phyloP scores from a whole-genome alignment of 345 rosid species.

The Lepidium sativum region DNA sequence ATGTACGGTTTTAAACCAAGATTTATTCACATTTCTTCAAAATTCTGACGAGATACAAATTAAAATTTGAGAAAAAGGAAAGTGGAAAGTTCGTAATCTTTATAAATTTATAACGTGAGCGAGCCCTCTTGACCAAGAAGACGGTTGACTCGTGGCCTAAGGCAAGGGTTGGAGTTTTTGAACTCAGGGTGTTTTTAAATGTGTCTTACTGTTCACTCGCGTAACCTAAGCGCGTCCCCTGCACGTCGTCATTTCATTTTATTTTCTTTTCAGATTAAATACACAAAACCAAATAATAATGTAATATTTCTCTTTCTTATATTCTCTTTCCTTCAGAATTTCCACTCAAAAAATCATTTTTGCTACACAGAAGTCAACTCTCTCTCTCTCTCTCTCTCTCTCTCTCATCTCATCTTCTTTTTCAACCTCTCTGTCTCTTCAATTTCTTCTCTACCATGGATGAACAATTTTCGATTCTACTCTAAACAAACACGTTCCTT shows the following conservation, averaged over 20 bases:
- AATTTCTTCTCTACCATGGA: constrained; percentile 26
- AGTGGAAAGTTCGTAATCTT: no score
- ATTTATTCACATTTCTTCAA: background rate
- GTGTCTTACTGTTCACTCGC: no score
- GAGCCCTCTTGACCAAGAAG: no score
- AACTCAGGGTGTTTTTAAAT: no score
- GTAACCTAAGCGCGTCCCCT: no score
- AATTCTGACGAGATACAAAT: background rate
- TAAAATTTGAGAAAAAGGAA: background rate
- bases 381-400: constrained; percentile 33
- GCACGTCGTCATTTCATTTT: background rate
- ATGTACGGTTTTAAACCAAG: background rate
- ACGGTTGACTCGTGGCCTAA: no score
- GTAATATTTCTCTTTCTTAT: background rate
- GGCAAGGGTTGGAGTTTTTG: no score
- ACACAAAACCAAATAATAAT: constrained; percentile 7
- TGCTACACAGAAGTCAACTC: constrained; percentile 57
- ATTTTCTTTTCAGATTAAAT: background rate
- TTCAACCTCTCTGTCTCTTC: constrained; percentile 17
- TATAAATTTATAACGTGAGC: no score
- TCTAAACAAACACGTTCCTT: background rate
- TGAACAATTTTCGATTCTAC: constrained; percentile 16
- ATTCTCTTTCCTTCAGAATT: constrained; percentile 19
- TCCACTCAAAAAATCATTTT: constrained; percentile 23
- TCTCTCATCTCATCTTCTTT: background rate